A percentile compares a stretch with the other conserved stretches of the same genome.
phyloP scores from a whole-genome alignment of 495 filamentous ascomycete genomes.

The Aspergillus sclerotioniger region DNA sequence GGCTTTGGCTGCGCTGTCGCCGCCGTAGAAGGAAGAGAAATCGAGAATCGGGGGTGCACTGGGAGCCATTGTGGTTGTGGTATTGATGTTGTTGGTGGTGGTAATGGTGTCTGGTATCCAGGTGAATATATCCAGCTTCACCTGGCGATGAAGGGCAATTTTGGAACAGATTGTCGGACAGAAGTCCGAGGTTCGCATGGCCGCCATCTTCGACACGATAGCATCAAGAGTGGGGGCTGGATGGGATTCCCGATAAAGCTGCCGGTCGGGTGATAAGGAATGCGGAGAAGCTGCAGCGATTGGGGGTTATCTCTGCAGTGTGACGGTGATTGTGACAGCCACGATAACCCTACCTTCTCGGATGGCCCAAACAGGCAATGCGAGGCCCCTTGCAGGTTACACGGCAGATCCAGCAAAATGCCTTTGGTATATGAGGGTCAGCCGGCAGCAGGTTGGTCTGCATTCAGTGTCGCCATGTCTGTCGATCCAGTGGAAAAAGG shows the following conservation, averaged over 20 bases:
- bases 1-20: slow-evolving; percentile 28
- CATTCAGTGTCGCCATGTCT: not conserved
- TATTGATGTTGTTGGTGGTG: not conserved
- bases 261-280: not conserved
- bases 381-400: not conserved
- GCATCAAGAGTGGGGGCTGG: slow-evolving; percentile 3
- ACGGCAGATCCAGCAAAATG: slow-evolving; percentile 5
- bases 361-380: not conserved
- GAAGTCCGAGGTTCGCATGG: not conserved
- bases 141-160: not conserved
- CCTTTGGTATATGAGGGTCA: not conserved
- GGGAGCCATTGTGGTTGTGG: slow-evolving; percentile 21
- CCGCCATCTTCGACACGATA: not conserved
- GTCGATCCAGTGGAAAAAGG: not conserved
- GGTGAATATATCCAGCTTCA: not conserved
- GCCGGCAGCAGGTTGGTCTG: not conserved
- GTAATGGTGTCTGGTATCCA: not conserved
- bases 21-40: slow-evolving; percentile 35
- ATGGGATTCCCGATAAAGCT: not conserved
- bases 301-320: not conserved
- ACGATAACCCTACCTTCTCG: not conserved
- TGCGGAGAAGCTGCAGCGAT: not conserved
- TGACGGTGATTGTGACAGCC: too few relatives aligned
- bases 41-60: slow-evolving; percentile 35
- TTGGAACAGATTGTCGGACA: slow-evolving; percentile 1